These are phyloP conservation scores for Xylaria polymorpha DNA, from an alignment of 2,329 filamentous ascomycete genomes.

Conservation along the genomic window DNA sequence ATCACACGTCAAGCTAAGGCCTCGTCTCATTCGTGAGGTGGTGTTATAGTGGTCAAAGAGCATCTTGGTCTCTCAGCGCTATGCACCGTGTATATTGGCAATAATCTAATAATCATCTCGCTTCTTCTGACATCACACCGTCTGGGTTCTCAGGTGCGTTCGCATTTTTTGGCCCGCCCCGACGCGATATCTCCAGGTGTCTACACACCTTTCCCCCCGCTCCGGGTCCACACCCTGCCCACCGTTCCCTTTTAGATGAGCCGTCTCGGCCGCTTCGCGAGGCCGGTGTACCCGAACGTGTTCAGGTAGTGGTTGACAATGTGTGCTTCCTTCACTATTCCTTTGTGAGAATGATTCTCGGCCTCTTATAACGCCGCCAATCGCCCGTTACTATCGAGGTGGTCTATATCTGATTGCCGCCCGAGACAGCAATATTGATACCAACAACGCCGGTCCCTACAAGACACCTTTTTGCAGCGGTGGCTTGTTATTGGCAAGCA, in stretches of 20 bases:
- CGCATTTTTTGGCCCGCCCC: constrained; percentile 2
- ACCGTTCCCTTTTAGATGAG: constrained; percentile 1
- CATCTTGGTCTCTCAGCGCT: background rate
- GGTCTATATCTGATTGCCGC: background rate
- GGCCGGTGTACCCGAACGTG: constrained; percentile 21
- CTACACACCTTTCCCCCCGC: constrained; percentile 10
- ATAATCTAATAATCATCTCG: background rate
- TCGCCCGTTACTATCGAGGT: background rate
- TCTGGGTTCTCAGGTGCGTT: background rate
- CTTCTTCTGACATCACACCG: background rate
- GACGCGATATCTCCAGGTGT: constrained; percentile 7
- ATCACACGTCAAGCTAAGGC: background rate
- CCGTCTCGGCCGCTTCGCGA: constrained; percentile 25
- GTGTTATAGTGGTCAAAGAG: background rate
- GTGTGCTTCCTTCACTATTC: background rate
- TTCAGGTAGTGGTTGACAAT: background rate
- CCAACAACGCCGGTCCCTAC: background rate
- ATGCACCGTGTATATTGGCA: background rate
- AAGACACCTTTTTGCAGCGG: background rate
- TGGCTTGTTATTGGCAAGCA: constrained; percentile 13
- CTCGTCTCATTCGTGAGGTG: background rate
- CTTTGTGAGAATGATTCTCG: background rate
- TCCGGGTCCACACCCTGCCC: constrained; percentile 16
- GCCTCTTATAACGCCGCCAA: background rate
- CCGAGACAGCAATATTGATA: background rate